These are phyloP conservation scores for Aphanomyces astaci DNA, from an alignment of 352 stramenopile genomes.

Conservation along the genomic window DNA sequence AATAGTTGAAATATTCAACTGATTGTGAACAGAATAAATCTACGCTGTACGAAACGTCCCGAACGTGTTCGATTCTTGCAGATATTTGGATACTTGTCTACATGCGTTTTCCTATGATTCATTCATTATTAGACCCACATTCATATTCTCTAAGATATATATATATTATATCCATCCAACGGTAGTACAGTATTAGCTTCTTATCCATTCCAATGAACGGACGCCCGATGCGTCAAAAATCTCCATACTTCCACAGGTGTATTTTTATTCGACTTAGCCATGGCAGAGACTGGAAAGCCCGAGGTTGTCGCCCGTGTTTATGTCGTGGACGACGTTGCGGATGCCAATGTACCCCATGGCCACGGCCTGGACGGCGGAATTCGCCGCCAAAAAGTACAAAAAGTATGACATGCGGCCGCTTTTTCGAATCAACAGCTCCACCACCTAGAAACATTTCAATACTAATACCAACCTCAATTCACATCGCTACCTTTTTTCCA, in stretches of 20 bases:
- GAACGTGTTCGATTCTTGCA: neutral
- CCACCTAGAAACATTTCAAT: too few species aligned
- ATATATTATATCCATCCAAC: too few species aligned
- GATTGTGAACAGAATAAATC: too few species aligned
- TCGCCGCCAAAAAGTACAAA: constrained; percentile 61
- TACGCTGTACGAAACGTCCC: neutral
- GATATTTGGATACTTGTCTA: too few species aligned
- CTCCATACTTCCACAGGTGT: neutral
- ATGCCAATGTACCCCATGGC: constrained; percentile 65
- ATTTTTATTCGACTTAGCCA: constrained; percentile 23
- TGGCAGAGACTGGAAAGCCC: constrained; percentile 59
- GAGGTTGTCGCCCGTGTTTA: constrained; percentile 49
- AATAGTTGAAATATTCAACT: too few species aligned
- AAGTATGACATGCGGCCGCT: constrained; percentile 82
- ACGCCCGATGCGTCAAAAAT: neutral
- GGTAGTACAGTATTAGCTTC: too few species aligned
- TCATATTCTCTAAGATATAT: too few species aligned
- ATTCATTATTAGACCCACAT: too few species aligned
- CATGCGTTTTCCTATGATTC: too few species aligned
- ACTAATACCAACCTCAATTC: too few species aligned
- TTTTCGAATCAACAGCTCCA: constrained; percentile 87
- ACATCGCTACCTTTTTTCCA: constrained; percentile 63
- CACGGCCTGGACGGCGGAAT: constrained; percentile 59
- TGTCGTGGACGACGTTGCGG: constrained; percentile 44
- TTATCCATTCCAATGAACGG: neutral